phyloP scores from a whole-genome alignment of 2,329 filamentous ascomycete genomes.

The Verticillium nubilum region DNA sequence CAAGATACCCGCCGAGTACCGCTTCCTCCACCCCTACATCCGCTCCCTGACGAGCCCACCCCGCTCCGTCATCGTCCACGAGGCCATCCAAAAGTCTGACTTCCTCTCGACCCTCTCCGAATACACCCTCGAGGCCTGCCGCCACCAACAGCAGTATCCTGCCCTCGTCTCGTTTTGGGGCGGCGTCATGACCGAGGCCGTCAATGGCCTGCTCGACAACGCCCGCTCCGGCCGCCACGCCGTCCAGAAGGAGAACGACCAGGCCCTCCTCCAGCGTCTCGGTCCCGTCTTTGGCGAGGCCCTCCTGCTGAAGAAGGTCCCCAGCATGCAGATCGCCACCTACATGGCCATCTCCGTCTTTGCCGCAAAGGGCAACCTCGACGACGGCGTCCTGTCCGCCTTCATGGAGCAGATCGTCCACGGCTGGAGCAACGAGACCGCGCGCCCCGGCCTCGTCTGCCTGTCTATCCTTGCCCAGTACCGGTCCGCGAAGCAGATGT shows the following conservation, averaged over 20 bases:
- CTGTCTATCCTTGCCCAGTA: conserved; percentile 78
- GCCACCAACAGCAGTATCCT: conserved; percentile 67
- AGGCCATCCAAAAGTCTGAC: conserved; percentile 69
- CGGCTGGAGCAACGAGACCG: conserved; percentile 70
- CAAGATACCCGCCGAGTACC: conserved; percentile 69
- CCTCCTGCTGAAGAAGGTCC: conserved; percentile 66
- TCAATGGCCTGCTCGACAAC: conserved; percentile 75
- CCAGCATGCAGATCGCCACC: conserved; percentile 77
- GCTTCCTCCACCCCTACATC: conserved; percentile 83
- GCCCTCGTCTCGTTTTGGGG: conserved; percentile 87
- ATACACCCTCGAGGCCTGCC: conserved; percentile 71
- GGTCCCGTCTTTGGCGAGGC: conserved; percentile 70
- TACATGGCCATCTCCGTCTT: conserved; percentile 90
- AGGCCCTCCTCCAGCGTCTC: conserved; percentile 65
- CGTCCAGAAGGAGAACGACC: conserved; percentile 74
- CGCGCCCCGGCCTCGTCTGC: conserved; percentile 70
- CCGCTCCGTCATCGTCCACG: conserved; percentile 75
- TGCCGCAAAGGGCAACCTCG: conserved; percentile 73
- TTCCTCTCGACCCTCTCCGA: conserved; percentile 74
- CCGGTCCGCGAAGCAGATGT: conserved; percentile 63
- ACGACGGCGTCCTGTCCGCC: conserved; percentile 73
- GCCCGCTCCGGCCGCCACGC: conserved; percentile 69
- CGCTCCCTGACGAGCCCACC: conserved; percentile 71
- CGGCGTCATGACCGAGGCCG: conserved; percentile 76
- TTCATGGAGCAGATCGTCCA: conserved; percentile 84